These are phyloP conservation scores for Acanthamoeba comandoni DNA, from an alignment of 208 protist genomes.

Conservation along the genomic window DNA sequence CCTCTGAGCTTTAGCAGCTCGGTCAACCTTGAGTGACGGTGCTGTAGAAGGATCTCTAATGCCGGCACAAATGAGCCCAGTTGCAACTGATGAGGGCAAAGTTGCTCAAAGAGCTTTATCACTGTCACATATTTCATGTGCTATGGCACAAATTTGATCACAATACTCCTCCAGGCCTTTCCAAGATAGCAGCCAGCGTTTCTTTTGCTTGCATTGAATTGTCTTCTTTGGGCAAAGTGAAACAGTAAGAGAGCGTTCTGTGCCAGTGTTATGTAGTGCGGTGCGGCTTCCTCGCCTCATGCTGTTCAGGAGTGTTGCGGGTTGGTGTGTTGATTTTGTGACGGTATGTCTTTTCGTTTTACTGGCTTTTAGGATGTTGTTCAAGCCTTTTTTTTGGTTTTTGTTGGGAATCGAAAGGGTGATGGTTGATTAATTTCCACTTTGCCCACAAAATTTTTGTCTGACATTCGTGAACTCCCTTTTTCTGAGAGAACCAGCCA, in stretches of 20 bases:
- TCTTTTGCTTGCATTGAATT: neutral
- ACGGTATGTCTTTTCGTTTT: too few relatives aligned
- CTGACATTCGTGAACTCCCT: too few relatives aligned
- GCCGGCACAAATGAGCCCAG: conserved; percentile 5
- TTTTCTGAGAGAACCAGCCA: too few relatives aligned
- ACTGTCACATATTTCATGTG: neutral
- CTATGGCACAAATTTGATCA: neutral
- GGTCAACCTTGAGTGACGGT: neutral
- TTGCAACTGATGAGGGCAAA: conserved; percentile 29
- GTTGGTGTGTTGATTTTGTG: too few relatives aligned
- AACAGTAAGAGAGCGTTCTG: neutral
- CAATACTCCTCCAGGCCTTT: conserved; percentile 4
- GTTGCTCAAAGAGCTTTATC: neutral
- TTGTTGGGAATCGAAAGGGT: too few relatives aligned
- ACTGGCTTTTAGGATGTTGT: too few relatives aligned
- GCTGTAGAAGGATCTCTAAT: conserved; percentile 31
- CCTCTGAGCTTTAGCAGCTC: neutral
- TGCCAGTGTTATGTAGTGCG: too few relatives aligned
- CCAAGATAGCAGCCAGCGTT: conserved; percentile 20
- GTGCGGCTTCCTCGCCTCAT: too few relatives aligned
- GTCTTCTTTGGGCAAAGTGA: conserved; percentile 16
- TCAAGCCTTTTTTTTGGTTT: too few relatives aligned
- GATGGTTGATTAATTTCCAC: too few relatives aligned
- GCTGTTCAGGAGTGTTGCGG: too few relatives aligned
- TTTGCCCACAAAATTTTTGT: too few relatives aligned